Evolutionary conservation across 1,284 basidiomycete genomes (phyloP), one percentile per base, ranked within the genome.

Genomic region (Ceratobasidium papillatum): DNA sequence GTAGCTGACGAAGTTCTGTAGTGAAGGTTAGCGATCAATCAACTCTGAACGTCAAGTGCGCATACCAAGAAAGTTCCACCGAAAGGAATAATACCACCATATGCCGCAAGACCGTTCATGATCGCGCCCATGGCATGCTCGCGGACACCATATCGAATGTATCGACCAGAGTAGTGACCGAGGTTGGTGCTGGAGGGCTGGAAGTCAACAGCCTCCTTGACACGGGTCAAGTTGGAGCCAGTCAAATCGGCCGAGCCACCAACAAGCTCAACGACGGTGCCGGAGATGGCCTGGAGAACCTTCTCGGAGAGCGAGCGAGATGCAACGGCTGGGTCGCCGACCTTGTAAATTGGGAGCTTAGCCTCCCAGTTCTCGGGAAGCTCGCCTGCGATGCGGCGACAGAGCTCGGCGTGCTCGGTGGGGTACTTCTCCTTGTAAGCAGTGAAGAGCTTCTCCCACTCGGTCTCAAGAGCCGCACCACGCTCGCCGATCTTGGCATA

Each of bases 91-190:
- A 95, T 90, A 77, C 87, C 92, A 71, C 94, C 94, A 83, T 96
- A 97, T 19, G 94, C 95, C 78, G 86, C 84, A 77, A 97, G 83
- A 83, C 95, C 95, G 83, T 97, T 97, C 80, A 92, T 94, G 81
- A 98, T 95, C 77, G 96, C 96, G 80, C 92, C 94, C 96, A 98
- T 98, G 80, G 87, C 96, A 84, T 98, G 96, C 84, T 98, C 96
- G 84, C 96, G 94, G 75, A 98, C 95, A 90, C 96, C 96, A 85
- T 94, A 98, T 75, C 95, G 93, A 82, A 98, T 90, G 84, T 98
- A 98, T 71, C 91, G 93, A 76, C 96, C 96, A 76, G 89, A 84
- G 84, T 95, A 98, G 78, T 84, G 87, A 76, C 96, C 96, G 69
- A 98, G 88, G 58, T 89, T 89, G 56, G 93, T 95, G 83, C 88